Evolutionary conservation across 164 flowering plant species (phyloP).

Genomic region (Paratinospora sagittata): DNA sequence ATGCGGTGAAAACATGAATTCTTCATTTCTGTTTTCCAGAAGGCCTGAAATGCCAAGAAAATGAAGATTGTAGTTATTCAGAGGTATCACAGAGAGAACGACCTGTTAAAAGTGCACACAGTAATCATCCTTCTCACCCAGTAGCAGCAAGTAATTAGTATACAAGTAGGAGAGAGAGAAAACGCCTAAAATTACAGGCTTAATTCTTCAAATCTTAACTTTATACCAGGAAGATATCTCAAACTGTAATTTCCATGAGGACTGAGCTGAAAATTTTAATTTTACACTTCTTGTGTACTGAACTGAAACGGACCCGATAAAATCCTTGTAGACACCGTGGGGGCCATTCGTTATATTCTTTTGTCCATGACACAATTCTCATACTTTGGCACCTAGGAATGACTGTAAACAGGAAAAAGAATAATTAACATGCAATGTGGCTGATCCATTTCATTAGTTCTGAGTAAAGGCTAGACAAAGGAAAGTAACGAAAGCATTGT

Average conservation of each 20-base stretch:
- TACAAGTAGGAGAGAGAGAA: conserved; percentile 1
- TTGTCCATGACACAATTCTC: conserved; percentile 5
- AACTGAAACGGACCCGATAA: background rate
- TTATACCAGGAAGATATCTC: background rate
- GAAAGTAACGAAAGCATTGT: background rate
- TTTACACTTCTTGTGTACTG: background rate
- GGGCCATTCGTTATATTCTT: background rate
- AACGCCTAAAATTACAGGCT: conserved; percentile 5
- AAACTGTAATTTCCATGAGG: background rate
- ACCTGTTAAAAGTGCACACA: conserved; percentile 5
- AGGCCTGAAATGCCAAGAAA: background rate
- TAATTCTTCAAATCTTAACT: conserved; percentile 4
- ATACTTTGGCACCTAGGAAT: conserved; percentile 21
- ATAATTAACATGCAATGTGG: background rate
- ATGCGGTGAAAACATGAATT: background rate
- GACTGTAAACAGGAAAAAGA: conserved; percentile 12
- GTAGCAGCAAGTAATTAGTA: conserved; percentile 1
- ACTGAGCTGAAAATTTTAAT: conserved; percentile 1
- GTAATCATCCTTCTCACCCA: conserved; percentile 9
- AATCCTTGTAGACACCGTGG: background rate
- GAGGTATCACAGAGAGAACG: background rate
- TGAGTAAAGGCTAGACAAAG: background rate
- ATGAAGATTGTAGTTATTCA: background rate
- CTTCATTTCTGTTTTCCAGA: background rate
- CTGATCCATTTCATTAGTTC: background rate